Percentiles rank a stretch among this genome's conserved stretches.
Evolutionary conservation across 306 rosid species (phyloP).

Genomic region (Begonia loranthoides): DNA sequence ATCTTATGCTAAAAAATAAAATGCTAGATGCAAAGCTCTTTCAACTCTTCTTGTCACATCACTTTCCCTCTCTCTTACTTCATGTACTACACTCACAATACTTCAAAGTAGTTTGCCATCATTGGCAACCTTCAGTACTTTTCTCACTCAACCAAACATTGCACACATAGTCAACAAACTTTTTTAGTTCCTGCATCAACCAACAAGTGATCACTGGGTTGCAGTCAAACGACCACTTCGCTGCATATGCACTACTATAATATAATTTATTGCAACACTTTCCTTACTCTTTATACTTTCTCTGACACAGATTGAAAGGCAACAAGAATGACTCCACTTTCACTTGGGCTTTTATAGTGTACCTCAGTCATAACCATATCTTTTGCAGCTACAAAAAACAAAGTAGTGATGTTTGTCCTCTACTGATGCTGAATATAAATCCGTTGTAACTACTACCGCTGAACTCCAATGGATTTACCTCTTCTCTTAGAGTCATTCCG

Average conservation of each 20-base stretch:
- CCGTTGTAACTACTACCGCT: background rate
- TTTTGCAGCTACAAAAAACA: conserved; percentile 3
- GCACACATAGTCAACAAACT: background rate
- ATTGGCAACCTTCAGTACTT: conserved; percentile 1
- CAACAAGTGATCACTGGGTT: conserved; percentile 2
- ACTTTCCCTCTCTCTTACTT: too few relatives aligned
- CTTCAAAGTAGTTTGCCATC: background rate
- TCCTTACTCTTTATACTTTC: too few relatives aligned
- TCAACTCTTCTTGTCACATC: background rate
- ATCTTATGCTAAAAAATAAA: background rate
- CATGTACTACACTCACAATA: background rate
- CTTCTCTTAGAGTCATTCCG: too few relatives aligned
- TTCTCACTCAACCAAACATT: background rate
- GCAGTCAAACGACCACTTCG: background rate
- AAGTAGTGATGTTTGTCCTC: background rate
- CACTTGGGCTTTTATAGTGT: conserved; percentile 1
- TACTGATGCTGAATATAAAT: background rate
- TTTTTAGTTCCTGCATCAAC: background rate
- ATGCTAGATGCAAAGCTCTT: background rate
- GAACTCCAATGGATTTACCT: background rate
- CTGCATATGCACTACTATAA: background rate
- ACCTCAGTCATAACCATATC: background rate
- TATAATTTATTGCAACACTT: too few relatives aligned
- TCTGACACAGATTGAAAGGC: background rate
- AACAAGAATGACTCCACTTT: conserved; percentile 1